These are phyloP conservation scores for Kregervanrija fluxuum DNA, from an alignment of 805 yeast species.

Conservation along the genomic window DNA sequence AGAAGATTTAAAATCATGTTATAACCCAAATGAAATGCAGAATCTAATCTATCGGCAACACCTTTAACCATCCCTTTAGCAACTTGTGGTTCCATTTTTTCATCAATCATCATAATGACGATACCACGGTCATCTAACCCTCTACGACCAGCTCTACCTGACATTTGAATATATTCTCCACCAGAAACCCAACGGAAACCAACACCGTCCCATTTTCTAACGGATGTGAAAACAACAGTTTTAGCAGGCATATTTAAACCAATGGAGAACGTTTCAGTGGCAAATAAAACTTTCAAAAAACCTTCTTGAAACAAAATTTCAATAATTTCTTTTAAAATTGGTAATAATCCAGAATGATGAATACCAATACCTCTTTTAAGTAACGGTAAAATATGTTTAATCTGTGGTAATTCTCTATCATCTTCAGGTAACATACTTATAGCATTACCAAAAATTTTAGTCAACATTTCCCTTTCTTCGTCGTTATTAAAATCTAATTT, in stretches of 20 bases:
- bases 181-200: slow-evolving; percentile 99
- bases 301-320: slow-evolving; percentile 98
- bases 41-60: slow-evolving; percentile 93
- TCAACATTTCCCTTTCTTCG: slow-evolving; percentile 86
- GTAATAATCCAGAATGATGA: slow-evolving; percentile 90
- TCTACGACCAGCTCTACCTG: slow-evolving; percentile 99
- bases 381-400: slow-evolving; percentile 82
- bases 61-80: slow-evolving; percentile 99
- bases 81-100: slow-evolving; percentile 98
- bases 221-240: slow-evolving; percentile 96
- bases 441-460: slow-evolving; percentile 88
- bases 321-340: slow-evolving; percentile 88
- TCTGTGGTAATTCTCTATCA: slow-evolving; percentile 91
- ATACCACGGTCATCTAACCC: slow-evolving; percentile 99
- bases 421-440: slow-evolving; percentile 79
- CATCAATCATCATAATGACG: slow-evolving; percentile 98
- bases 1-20: slow-evolving; percentile 93
- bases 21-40: slow-evolving; percentile 96
- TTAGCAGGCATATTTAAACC: slow-evolving; percentile 99
- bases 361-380: slow-evolving; percentile 94
- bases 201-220: slow-evolving; percentile 96
- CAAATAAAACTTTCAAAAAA: slow-evolving; percentile 85
- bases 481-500: slow-evolving; percentile 90
- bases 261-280: slow-evolving; percentile 97
- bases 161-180: slow-evolving; percentile 99